Conservation (phyloP, 2,329 filamentous ascomycete genomes). For the Penicillium sclerotiorum region DNA sequence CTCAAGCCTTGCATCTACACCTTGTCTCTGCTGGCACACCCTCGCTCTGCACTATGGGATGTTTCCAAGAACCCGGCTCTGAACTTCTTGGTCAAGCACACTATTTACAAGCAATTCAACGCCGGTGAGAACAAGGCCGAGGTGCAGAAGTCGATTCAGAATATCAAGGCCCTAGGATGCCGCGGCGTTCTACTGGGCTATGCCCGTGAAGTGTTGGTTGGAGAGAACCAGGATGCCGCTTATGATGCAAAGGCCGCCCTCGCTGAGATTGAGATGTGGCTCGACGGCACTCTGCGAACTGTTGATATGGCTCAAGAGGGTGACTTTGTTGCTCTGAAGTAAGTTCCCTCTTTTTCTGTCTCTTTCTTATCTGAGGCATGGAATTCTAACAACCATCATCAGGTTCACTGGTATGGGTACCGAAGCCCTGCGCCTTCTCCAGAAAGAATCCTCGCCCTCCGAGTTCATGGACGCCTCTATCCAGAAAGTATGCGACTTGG, state of each 20-base stretch:
- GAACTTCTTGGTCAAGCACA: slow-evolving; percentile 47
- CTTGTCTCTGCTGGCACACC: slow-evolving; percentile 60
- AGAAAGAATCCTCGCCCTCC: slow-evolving; percentile 43
- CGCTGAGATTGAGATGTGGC: slow-evolving; percentile 49
- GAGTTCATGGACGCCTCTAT: slow-evolving; percentile 46
- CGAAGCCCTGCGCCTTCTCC: slow-evolving; percentile 45
- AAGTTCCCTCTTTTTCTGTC: slow-evolving; percentile 29
- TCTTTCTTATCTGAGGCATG: not conserved
- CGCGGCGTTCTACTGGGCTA: slow-evolving; percentile 58
- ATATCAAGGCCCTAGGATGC: slow-evolving; percentile 54
- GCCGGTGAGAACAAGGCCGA: slow-evolving; percentile 55
- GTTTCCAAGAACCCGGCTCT: slow-evolving; percentile 53
- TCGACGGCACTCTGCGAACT: slow-evolving; percentile 56
- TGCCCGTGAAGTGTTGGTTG: slow-evolving; percentile 59
- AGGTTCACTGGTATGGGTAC: slow-evolving; percentile 55
- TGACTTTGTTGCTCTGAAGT: slow-evolving; percentile 58
- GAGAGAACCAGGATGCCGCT: slow-evolving; percentile 33
- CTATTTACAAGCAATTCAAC: slow-evolving; percentile 61
- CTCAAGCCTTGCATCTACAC: slow-evolving; percentile 71
- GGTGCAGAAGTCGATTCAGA: slow-evolving; percentile 48
- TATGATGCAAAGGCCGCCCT: slow-evolving; percentile 34
- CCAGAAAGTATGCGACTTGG: slow-evolving; percentile 47
- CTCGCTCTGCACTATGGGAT: slow-evolving; percentile 48
- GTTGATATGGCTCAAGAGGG: slow-evolving; percentile 55
- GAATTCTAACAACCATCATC: slow-evolving; percentile 5